Evolutionary conservation across 2,329 filamentous ascomycete genomes (phyloP), one percentile per base, ranked within the genome.

Genomic region (Purpureocillium takamizusanense): DNA sequence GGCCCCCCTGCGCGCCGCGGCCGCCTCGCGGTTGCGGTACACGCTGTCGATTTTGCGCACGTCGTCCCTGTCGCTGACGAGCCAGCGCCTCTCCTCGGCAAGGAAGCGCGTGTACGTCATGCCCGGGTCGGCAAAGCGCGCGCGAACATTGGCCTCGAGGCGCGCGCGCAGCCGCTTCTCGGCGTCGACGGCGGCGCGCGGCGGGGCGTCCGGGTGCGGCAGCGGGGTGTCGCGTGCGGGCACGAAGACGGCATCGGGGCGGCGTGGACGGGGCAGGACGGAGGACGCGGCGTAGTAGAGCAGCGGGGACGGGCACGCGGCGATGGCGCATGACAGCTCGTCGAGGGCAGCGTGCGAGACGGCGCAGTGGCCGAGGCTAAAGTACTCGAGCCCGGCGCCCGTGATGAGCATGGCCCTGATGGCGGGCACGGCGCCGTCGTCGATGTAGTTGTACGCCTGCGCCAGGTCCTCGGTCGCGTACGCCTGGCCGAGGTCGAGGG

Each of bases 361-460:
- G 39, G 52, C 52, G 41, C 52, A 67, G 39, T 61, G 56, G 7
- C 60, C 58, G 28, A 72, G 54, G 43, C 64, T 65, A 31, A 72
- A 49, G 41, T 65, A 69, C 21, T 59, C 47, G 7, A 72, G 51
- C 8, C 43, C 42, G 9, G 53, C 46, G 14, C 53, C 51, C 4
- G 50, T 10, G 36, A 70, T 10, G 36, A 70, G 41, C 14, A 71
- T 47, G 12, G 48, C 42, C 28, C 47, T 42, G 9, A 72, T 51
- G 16, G 57, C 46, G 3, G 51, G 42, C 3, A 61, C 51, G 14
- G 55, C 52, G 5, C 31, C 53, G 41, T 67, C 63, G 21, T 63
- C 60, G 31, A 72, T 54, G 51, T 60, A 71, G 42, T 72, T 72
- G 54, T 66, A 71, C 21, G 63, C 63, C 48, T 62, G 59, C 23